These are phyloP conservation scores for Trichoderma lentiforme DNA, from an alignment of 2,329 filamentous ascomycete genomes.

Conservation along the genomic window DNA sequence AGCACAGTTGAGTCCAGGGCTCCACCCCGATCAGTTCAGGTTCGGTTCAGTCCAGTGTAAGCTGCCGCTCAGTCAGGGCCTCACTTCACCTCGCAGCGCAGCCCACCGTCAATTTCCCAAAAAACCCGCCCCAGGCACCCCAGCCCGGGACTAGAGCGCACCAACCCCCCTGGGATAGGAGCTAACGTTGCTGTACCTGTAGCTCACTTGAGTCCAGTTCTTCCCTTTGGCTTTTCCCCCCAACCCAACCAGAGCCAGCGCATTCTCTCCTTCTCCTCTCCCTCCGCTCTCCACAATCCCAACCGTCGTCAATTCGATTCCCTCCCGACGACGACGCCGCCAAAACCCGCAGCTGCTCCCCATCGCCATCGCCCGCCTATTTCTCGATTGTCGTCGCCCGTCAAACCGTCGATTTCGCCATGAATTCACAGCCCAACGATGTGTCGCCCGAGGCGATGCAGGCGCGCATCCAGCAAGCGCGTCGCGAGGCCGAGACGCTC, in stretches of 20 bases:
- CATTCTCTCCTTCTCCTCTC: slow-evolving; percentile 25
- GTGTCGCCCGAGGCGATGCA: slow-evolving; percentile 79
- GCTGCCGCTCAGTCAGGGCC: not conserved
- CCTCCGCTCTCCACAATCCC: slow-evolving; percentile 35
- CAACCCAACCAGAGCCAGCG: slow-evolving; percentile 17
- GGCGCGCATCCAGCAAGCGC: slow-evolving; percentile 85
- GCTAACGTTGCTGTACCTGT: slow-evolving; percentile 20
- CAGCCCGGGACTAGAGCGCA: slow-evolving; percentile 14
- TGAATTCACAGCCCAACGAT: slow-evolving; percentile 59
- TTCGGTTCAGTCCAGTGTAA: not conserved
- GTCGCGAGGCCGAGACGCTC: slow-evolving; percentile 94
- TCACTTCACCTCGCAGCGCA: not conserved
- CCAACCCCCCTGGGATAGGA: slow-evolving; percentile 24
- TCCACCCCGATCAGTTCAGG: not conserved
- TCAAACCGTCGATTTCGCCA: slow-evolving; percentile 34
- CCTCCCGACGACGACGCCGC: slow-evolving; percentile 26
- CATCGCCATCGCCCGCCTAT: slow-evolving; percentile 12
- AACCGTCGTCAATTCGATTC: slow-evolving; percentile 26
- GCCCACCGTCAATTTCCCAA: slow-evolving; percentile 14
- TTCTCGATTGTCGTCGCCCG: slow-evolving; percentile 18
- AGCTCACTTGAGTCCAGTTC: slow-evolving; percentile 25
- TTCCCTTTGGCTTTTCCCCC: not conserved
- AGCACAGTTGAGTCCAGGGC: not conserved
- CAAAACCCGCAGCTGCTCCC: slow-evolving; percentile 13
- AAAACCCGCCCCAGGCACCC: slow-evolving; percentile 14